These are phyloP conservation scores for Xerocomus amazonicus DNA, from an alignment of 1,284 basidiomycete species.

Conservation along the genomic window DNA sequence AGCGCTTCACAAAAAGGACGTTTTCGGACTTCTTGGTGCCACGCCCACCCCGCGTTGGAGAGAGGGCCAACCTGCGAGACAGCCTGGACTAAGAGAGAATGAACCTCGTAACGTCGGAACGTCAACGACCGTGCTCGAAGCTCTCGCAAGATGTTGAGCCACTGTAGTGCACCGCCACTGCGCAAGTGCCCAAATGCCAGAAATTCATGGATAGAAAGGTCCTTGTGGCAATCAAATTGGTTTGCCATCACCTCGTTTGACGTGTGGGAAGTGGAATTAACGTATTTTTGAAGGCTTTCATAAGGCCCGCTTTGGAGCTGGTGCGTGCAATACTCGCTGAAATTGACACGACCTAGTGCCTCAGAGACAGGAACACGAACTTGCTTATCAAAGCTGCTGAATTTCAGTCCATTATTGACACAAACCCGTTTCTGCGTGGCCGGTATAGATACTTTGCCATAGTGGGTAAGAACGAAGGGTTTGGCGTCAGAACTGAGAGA, in stretches of 20 bases:
- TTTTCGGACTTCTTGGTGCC: slow-evolving; percentile 36
- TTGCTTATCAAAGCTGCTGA: slow-evolving; percentile 21
- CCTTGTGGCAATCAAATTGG: slow-evolving; percentile 37
- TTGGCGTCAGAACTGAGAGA: slow-evolving; percentile 40
- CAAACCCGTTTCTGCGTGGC: slow-evolving; percentile 22
- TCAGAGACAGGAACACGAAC: slow-evolving; percentile 9
- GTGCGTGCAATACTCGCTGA: slow-evolving; percentile 31
- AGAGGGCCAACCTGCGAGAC: slow-evolving; percentile 41
- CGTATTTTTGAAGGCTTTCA: slow-evolving; percentile 34
- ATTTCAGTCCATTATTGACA: slow-evolving; percentile 36
- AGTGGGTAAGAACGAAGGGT: slow-evolving; percentile 39
- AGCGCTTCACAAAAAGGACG: slow-evolving; percentile 34
- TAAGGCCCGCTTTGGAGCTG: slow-evolving; percentile 35
- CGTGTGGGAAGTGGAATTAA: slow-evolving; percentile 37
- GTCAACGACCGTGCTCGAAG: slow-evolving; percentile 36
- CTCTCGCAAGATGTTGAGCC: slow-evolving; percentile 47
- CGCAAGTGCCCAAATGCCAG: slow-evolving; percentile 42
- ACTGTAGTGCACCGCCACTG: slow-evolving; percentile 43
- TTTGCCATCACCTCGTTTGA: slow-evolving; percentile 43
- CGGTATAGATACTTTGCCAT: slow-evolving; percentile 31
- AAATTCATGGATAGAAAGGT: slow-evolving; percentile 43
- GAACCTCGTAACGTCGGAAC: slow-evolving; percentile 38
- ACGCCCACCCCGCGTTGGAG: slow-evolving; percentile 20
- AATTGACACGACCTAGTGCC: slow-evolving; percentile 11
- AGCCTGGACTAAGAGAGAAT: slow-evolving; percentile 39